Evolutionary conservation across 108 stramenopile genomes (phyloP).

Genomic region (Cyclotella distinguenda): DNA sequence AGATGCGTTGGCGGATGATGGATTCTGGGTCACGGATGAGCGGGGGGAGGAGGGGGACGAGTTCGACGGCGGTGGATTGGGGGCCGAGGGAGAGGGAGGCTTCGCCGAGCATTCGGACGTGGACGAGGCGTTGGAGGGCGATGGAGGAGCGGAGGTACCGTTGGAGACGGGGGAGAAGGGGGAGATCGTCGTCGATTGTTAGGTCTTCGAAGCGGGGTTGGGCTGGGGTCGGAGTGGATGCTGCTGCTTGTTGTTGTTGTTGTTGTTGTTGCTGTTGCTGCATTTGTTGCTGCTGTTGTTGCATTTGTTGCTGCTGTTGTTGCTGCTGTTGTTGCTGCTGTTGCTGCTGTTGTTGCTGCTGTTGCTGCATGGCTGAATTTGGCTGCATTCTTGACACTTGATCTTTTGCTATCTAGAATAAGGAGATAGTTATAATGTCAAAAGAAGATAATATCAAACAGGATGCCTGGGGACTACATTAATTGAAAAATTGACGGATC

Average conservation of each 20-base stretch:
- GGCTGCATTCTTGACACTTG: no score
- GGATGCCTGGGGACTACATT: no score
- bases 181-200: conserved; percentile 95
- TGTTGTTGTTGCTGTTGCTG: conserved; percentile 29
- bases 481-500: no score
- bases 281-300: conserved; percentile 1
- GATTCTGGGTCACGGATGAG: conserved; percentile 82
- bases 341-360: conserved; percentile 3
- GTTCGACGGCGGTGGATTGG: conserved; percentile 53
- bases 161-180: conserved; percentile 86
- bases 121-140: conserved; percentile 95
- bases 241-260: conserved; percentile 2
- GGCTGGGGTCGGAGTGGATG: neutral
- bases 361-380: no score
- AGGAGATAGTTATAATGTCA: no score
- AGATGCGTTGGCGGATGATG: conserved; percentile 91
- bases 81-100: conserved; percentile 84
- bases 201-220: conserved; percentile 92
- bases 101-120: conserved; percentile 96
- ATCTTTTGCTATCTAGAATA: no score
- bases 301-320: conserved; percentile 1
- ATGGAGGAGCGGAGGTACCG: conserved; percentile 90
- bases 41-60: conserved; percentile 73
- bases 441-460: no score
- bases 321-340: conserved; percentile 5